Evolutionary conservation across 768 basidiomycete genomes (phyloP), one percentile per base, ranked within the genome.

Genomic region (Albatrellus ellisii): DNA sequence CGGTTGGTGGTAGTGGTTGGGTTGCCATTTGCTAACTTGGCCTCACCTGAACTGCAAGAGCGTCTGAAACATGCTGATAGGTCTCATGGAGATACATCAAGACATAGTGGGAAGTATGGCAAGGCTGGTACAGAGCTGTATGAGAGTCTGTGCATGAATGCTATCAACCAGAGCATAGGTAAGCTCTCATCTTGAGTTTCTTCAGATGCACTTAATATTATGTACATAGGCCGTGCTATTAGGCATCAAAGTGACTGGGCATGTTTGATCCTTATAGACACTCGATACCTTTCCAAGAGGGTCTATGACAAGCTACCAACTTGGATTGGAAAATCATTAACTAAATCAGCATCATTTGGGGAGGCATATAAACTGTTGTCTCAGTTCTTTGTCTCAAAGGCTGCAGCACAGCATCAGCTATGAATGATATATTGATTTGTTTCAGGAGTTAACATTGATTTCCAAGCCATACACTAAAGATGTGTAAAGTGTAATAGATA

Each of bases 131-230:
- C 76, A 17, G 89, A 90, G 61, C 63, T 94, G 41, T 97, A 91
- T 57, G 84, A 86, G 64, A 88, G 87, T 52, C 73, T 87, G 72
- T 87, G 85, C 52, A 87, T 86, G 81, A 83, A 80, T 49, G 86
- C 91, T 0, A 91, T 99, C 40, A 99, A 99, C 60, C 94, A 99
- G 58, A 89, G 86, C 43, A 95, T 99, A 46, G 94, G 92, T 87
- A 37, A 43, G 79, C 59, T 2, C 6, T 21, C 28, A 17, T 31
- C 32, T 2, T 12, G 36, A 8, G n/a, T 14, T 15, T 11, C 22
- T 15, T 17, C 32, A 15, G 31, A n/a, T 39, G 20, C 18, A 2
- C 27, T 18, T 38, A 8, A 18, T 7, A 24, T 39, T 36, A 15
- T 42, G 21, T 3, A 36, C 32, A 1, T 43, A 95, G 91, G 91